Base-by-base conservation (phyloP, 1,139 yeast genomes). In the Suhomyces chickasaworum region DNA sequence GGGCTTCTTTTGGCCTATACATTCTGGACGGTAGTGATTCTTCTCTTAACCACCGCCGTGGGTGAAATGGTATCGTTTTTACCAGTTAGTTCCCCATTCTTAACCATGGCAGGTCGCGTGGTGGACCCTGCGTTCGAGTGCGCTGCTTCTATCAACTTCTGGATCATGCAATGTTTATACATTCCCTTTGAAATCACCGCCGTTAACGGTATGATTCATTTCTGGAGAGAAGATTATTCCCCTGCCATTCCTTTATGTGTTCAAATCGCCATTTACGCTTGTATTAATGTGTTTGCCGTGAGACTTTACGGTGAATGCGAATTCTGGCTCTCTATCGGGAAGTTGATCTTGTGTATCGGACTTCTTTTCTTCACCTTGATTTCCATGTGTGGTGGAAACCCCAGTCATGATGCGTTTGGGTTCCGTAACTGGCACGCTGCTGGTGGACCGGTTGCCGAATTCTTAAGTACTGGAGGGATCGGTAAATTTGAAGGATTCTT, bases 321-420 rank as follows among this genome's bases (percentile, higher is more conserved):
- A 64, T 88, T 87, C 60, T 86, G 91, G 91, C 68, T 87, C 27
- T 81, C 91, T 4, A 71, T 88, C 42, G 85, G 87, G 42, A 89
- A 89, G 64, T 81, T 88, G 39, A 54, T 86, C 2, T 69, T 88
- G 39, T 87, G 89, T 44, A 64, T 84, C 38, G 96, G 95, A 0
- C 73, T 89, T 38, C 80, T 88, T 53, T 57, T 83, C 29, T 88
- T 86, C 68, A 85, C 93, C 0, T 81, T 88, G 52, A 61, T 88
- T 50, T 83, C 90, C 12, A 88, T 88, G 96, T 79, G 85, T 47
- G 96, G 96, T 17, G 96, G 95, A 16, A 87, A 87, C 61, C 90
- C 90, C 4, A 55, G 72, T 42, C 78, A 73, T 50, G 86, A 84
- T 60, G 81, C 78, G 1, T 83, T 78, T 62, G 90, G 90, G 0